Evolutionary conservation across 495 filamentous ascomycete species (phyloP).

Genomic region (Bacidia gigantensis): DNA sequence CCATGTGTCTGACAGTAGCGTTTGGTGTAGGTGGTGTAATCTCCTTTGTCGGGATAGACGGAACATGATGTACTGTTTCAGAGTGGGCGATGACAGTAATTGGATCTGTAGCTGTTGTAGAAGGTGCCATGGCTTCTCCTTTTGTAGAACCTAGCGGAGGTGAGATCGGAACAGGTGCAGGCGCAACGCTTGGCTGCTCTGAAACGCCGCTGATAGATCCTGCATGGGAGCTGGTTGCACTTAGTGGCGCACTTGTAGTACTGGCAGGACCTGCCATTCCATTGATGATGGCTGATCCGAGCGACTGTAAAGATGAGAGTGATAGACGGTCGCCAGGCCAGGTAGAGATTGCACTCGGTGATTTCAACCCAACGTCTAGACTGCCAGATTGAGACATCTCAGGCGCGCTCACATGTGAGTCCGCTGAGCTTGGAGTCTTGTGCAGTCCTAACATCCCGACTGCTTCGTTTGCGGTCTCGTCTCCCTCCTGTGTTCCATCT

Average conservation of each 20-base stretch:
- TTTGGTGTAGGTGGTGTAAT: background rate
- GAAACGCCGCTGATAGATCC: conserved; percentile 20
- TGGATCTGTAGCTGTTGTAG: conserved; percentile 20
- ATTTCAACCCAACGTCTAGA: conserved; percentile 33
- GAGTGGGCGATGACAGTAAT: conserved; percentile 16
- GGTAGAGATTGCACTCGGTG: conserved; percentile 26
- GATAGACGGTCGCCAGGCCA: conserved; percentile 48
- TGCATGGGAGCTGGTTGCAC: conserved; percentile 28
- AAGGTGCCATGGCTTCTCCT: conserved; percentile 10
- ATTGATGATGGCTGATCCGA: conserved; percentile 34
- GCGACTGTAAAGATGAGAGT: conserved; percentile 50
- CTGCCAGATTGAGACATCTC: conserved; percentile 17
- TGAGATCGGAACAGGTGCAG: conserved; percentile 11
- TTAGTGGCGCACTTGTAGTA: conserved; percentile 18
- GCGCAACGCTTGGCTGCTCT: conserved; percentile 5
- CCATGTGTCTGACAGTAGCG: conserved; percentile 8
- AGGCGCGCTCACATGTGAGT: conserved; percentile 6
- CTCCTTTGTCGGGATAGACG: conserved; percentile 2
- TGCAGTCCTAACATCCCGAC: conserved; percentile 10
- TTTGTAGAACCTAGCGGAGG: conserved; percentile 13
- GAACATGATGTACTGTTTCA: conserved; percentile 14
- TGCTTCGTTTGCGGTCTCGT: background rate
- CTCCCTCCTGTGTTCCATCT: background rate
- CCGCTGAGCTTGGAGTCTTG: conserved; percentile 11
- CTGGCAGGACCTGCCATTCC: conserved; percentile 12